Evolutionary conservation across 2,329 filamentous ascomycete genomes (phyloP), one percentile per base, ranked within the genome.

Genomic region (Fusarium longipes): DNA sequence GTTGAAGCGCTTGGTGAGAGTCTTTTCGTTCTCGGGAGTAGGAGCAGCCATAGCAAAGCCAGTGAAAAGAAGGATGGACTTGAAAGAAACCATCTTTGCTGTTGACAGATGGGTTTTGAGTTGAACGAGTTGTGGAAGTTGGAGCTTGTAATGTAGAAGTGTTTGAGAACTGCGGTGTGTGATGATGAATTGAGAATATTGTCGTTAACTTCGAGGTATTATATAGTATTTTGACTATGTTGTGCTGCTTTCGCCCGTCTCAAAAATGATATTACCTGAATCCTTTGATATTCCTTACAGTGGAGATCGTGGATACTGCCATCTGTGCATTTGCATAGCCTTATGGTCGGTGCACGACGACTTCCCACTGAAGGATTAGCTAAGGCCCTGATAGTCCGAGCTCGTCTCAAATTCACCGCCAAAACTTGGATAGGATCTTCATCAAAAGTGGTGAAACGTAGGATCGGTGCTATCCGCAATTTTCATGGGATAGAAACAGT

Each of bases 1-100:
- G 11, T 53, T 53, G 22, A 53, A 53, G 14, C 50, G 50, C 14
- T 53, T 53, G 29, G 39, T 36, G 14, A 53, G 24, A 8, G 40
- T 17, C 10, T 53, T 53, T 8, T 53, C 39, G 8, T 17, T 11
- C 1, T 53, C 39, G 5, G 39, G 38, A 5, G 50, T 45, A 15
- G 50, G 50, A 27, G 50, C 50, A 10, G 50, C 50, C 27, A 45
- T 36, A 11, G 30, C 38, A 5, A 53, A 22, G n/a, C 39, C 39
- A 17, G 39, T 2, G 18, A 53, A 29, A 10, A 53, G 29, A n/a
- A 53, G 39, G 10, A 45, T 2, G 11, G 22, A 29, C 24, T 44
- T 45, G 30, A 53, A 27, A 0, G 39, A 53, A 25, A 53, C 50
- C 50, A 53, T 53, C 20, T n/a, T 45, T 20, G 15, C 7, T 22